Conservation (phyloP, 306 rosid genomes). For the Cercis canadensis region DNA sequence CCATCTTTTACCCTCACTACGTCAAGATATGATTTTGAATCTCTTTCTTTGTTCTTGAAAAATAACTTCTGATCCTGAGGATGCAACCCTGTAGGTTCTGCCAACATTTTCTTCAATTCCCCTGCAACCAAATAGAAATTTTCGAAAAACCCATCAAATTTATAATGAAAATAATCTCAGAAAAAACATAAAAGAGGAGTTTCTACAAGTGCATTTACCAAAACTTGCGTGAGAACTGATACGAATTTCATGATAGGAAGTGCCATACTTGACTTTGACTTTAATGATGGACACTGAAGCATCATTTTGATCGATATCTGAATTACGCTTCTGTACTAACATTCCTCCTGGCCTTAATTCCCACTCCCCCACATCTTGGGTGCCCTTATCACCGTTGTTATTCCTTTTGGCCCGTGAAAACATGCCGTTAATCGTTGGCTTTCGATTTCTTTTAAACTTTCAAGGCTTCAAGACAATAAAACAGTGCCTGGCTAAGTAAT, state of each 20-base stretch:
- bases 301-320: conserved; percentile 40
- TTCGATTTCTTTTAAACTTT: conserved; percentile 19
- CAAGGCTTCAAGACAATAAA: conserved; percentile 22
- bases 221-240: conserved; percentile 83
- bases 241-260: conserved; percentile 57
- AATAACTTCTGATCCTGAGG: conserved; percentile 72
- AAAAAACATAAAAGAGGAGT: not conserved
- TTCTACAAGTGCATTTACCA: conserved; percentile 49
- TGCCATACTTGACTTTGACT: conserved; percentile 71
- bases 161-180: not conserved
- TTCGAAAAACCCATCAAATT: not conserved
- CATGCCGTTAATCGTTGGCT: conserved; percentile 27
- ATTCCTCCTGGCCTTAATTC: conserved; percentile 90
- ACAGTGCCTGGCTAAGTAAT: conserved; percentile 17
- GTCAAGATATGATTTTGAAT: conserved; percentile 79
- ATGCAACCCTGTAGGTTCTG: conserved; percentile 67
- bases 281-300: conserved; percentile 50
- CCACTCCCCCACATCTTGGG: conserved; percentile 41
- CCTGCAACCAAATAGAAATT: conserved; percentile 50
- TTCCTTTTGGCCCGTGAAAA: conserved; percentile 38
- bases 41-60: conserved; percentile 79
- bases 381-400: conserved; percentile 24
- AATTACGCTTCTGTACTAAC: conserved; percentile 78
- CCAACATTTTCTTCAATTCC: conserved; percentile 84
- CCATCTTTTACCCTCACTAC: conserved; percentile 67